Percentiles rank a stretch among this genome's conserved stretches.
phyloP scores from a whole-genome alignment of 2,329 filamentous ascomycete species.

The Catunica adiposa region DNA sequence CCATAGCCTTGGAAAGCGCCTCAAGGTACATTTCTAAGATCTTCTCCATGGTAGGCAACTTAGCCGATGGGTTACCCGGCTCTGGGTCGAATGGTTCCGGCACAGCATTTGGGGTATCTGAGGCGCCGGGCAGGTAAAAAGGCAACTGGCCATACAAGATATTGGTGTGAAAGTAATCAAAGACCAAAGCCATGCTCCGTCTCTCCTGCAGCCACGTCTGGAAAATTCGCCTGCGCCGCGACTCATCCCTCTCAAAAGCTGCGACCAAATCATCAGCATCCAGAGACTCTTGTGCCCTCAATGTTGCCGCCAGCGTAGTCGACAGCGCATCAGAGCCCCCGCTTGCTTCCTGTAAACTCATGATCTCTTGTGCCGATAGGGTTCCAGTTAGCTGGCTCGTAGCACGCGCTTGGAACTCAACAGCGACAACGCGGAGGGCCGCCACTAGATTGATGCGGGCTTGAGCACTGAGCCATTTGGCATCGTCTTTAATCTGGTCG shows the following conservation, averaged over 20 bases:
- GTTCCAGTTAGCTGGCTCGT: slow-evolving; percentile 52
- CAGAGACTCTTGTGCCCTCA: slow-evolving; percentile 29
- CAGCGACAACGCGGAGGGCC: slow-evolving; percentile 60
- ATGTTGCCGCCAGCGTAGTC: slow-evolving; percentile 37
- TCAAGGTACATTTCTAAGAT: slow-evolving; percentile 29
- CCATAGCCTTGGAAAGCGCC: slow-evolving; percentile 32
- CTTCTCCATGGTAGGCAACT: slow-evolving; percentile 9
- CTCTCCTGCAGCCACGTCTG: slow-evolving; percentile 56
- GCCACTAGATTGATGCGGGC: slow-evolving; percentile 64
- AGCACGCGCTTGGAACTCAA: slow-evolving; percentile 74
- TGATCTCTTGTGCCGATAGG: slow-evolving; percentile 61
- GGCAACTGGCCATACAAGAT: slow-evolving; percentile 26
- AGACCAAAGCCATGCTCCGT: slow-evolving; percentile 47
- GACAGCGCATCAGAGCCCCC: slow-evolving; percentile 45
- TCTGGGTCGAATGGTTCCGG: slow-evolving; percentile 17
- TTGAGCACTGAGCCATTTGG: slow-evolving; percentile 68
- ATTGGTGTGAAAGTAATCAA: slow-evolving; percentile 38
- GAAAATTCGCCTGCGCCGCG: slow-evolving; percentile 50
- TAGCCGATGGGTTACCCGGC: slow-evolving; percentile 1
- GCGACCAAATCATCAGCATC: slow-evolving; percentile 39
- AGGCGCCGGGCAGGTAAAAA: slow-evolving; percentile 17
- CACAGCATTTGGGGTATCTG: background rate
- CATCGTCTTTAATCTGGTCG: slow-evolving; percentile 66
- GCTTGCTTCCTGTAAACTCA: slow-evolving; percentile 58
- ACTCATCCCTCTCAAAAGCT: slow-evolving; percentile 45